Base-by-base conservation (phyloP, 2,329 filamentous ascomycete genomes). In the Curvularia spicifera region DNA sequence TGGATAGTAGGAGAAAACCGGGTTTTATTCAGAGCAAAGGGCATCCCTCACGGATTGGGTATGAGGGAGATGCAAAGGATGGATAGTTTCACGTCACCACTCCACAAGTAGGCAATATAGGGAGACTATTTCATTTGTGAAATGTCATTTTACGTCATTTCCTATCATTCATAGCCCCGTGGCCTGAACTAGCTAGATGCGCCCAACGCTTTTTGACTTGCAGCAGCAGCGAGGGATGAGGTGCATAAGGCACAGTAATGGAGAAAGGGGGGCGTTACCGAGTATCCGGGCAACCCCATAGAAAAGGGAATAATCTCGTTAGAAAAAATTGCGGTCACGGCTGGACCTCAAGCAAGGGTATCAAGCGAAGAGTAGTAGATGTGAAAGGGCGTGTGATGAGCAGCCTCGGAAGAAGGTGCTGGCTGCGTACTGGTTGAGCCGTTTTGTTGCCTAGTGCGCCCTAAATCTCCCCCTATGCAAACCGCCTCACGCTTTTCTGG, bases 331-430 rank as follows among this genome's bases (percentile, higher is more conserved):
- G 10, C 13, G 35, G 28, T n/a, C 47, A 31, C 35, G 40, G 51
- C 48, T 39, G 57, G 57, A 57, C 52, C 46, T 53, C 46, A 54
- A 59, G 57, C 49, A 59, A 57, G 57, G 57, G 57, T 59, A 59
- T 59, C 53, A 24, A 53, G 37, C 24, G 45, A 59, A 57, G 49
- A 40, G 29, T 28, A 53, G n/a, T 28, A 53, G 18, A 12, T 53
- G 46, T 40, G 35, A 26, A n/a, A 42, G 53, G 39, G 28, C 31
- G 48, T 33, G 28, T 26, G 28, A 10, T 31, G 28, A 31, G 9
- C 8, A 33, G 13, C 15, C 31, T 35, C 35, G 33, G 33, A 39
- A 22, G 31, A 26, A 29, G 45, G 49, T 33, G 6, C 24, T 31
- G 35, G 35, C 13, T 57, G 44, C 37, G 50, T 29, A 24, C 18